Base-by-base conservation (phyloP, 768 basidiomycete genomes). In the Pisolithus microcarpus region DNA sequence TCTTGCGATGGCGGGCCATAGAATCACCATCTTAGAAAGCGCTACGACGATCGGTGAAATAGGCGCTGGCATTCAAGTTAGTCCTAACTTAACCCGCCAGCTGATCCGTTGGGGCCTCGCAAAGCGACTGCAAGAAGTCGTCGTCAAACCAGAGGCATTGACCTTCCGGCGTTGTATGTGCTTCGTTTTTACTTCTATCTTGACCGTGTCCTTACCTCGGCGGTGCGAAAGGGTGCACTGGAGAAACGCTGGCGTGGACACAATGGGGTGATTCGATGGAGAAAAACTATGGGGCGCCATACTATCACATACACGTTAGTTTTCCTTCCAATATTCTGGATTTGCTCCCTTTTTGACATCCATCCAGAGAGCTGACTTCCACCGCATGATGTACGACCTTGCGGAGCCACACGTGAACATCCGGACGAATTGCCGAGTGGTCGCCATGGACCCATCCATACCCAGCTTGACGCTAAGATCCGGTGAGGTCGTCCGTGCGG, bases 51-150 rank as follows among this genome's bases (percentile, higher is more conserved):
- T 76, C 13, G 55, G 74, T 1, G 76, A 78, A 50, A 69, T 76
- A 6, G 77, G 79, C 2, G 78, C 78, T 4, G 78, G 78, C 10
- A 79, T 80, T 34, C 78, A 79, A 58, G 58, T 76, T 48, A 53
- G 56, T 24, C 65, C 68, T 18, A 77, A 78, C 55, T 39, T 77
- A 15, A 69, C 66, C 18, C 65, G 73, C n/a, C 67, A 79, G 9
- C 63, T 81, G 46, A 65, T 73, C 34, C 67, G 75, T 1, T 81
- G 79, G 78, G 79, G 79, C 16, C 67, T 80, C 5, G 69, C 64
- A 0, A 66, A 74, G 1, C 64, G 69, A 26, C 62, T 81, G 7
- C 60, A 70, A 5, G 56, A 67, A 43, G 39, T 72, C 2, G 64
- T 63, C 0, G 73, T 78, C 23, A 58, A 65, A 36, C 77, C 77